Base-by-base conservation (phyloP, 192 early-diverging fungal genomes). In the Coemansia sp. region DNA sequence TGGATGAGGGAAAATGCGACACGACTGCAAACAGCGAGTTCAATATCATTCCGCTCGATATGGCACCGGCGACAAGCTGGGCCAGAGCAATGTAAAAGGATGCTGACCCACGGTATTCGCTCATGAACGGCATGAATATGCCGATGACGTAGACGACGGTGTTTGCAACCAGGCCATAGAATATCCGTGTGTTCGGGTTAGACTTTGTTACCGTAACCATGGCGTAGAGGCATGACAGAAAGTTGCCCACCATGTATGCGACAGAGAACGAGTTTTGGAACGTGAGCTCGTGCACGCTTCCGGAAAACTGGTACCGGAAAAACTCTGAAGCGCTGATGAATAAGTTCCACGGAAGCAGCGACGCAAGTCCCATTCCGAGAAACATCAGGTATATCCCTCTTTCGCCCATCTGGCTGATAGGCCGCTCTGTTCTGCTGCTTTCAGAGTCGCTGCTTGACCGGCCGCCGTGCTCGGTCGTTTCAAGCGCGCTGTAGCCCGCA, bases 221-320 rank as follows among this genome's bases (percentile, higher is more conserved):
- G 34, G 87, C 84, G 46, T 83, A 74, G 22, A 70, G 63, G 43
- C 87, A 84, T 35, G 69, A 82, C 10, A 83, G 36, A 50, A 92
- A 63, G 74, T 87, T 90, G 53, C 78, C 80, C 20, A 77, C 75
- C 78, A 84, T 91, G 66, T 85, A 90, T 15, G 70, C 76, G 19
- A 85, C 79, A 4, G 87, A 88, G 65, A 93, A 93, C 75, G 87
- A 93, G 77, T 89, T 91, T 61, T 90, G 89, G 73, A 91, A 93
- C 23, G 85, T 87, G 42, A 85, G 61, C 29, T 82, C 81, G 45
- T 86, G 87, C 2, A 73, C 46, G 19, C 88, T 87, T 33, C 85
- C 87, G 33, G 69, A 65, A 70, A 91, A 90, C 67, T 83, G 76
- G 43, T 78, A 70, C 17, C 73, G 75, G 76, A 90, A 93, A 69